phyloP scores from a whole-genome alignment of 2,329 filamentous ascomycete species.

The Aspergillus terreus region DNA sequence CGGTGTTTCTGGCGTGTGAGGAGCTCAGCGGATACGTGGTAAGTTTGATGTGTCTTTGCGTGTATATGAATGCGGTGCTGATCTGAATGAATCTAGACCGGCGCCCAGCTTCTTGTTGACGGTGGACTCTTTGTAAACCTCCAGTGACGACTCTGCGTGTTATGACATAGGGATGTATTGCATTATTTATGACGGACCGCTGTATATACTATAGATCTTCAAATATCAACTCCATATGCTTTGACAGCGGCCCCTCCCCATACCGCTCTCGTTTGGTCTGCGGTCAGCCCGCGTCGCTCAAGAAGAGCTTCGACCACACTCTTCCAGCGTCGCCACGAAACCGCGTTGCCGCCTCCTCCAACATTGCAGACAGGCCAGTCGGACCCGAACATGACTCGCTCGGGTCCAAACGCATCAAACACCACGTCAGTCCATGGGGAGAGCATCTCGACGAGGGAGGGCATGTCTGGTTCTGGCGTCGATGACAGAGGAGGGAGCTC shows the following conservation, averaged over 20 bases:
- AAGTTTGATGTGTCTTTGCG: constrained; percentile 19
- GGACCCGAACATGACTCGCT: constrained; percentile 80
- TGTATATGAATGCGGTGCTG: background rate
- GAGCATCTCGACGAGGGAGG: constrained; percentile 53
- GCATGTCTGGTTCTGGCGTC: constrained; percentile 16
- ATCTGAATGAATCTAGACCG: constrained; percentile 48
- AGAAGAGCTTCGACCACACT: constrained; percentile 66
- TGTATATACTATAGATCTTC: constrained; percentile 2
- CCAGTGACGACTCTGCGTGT: constrained; percentile 43
- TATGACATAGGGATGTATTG: background rate
- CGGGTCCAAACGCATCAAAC: constrained; percentile 67
- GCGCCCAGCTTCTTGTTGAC: constrained; percentile 79
- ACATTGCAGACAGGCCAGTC: constrained; percentile 92
- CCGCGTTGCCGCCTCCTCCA: constrained; percentile 51
- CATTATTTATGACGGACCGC: constrained; percentile 1
- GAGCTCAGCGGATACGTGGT: constrained; percentile 73
- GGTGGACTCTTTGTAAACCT: constrained; percentile 87
- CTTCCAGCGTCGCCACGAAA: constrained; percentile 74
- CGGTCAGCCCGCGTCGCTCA: constrained; percentile 46
- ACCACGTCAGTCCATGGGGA: constrained; percentile 70
- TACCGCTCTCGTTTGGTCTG: constrained; percentile 61
- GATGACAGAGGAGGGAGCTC: constrained; percentile 60
- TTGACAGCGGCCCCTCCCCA: constrained; percentile 69
- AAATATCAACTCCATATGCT: constrained; percentile 55
- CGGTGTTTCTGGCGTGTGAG: constrained; percentile 78